Base-by-base conservation (phyloP, 768 basidiomycete species). In the Mycena leptocephala region DNA sequence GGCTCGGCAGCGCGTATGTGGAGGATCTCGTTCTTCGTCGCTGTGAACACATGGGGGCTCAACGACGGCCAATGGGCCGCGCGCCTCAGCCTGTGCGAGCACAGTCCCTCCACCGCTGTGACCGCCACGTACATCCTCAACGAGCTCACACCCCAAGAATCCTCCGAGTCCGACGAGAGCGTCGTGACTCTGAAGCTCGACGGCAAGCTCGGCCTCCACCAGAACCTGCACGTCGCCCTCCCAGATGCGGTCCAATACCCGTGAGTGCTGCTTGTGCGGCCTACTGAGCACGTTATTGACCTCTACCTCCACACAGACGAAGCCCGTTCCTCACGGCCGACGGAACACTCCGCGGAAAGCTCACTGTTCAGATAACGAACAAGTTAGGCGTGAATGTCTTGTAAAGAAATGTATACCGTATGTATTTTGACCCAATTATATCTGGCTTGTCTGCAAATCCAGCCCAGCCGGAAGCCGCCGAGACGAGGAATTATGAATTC, bases 1-100 rank as follows among this genome's bases (percentile, higher is more conserved):
- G 16, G 35, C n/a, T 66, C 24, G 11, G 2, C 39, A 88, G 87
- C 83, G 24, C 84, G 87, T 3, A 80, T 88, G 72, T 88, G 86
- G 86, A 56, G 63, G 26, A 71, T 87, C 59, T 55, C 62, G 13
- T 88, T 87, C 79, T 64, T 82, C 28, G 78, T 84, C 22, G 79
- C 62, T 3, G 14, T 46, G 4, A 22, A 22, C n/a, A 22, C 10
- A 0, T 64, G 22, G 9, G 28, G 53, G 0, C 55, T 76, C 28
- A 48, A 5, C 5, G 71, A 67, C 13, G 77, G 77, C 5, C 70
- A 73, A 37, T 78, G 77, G 77, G 74, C 74, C 26, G 74, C 41
- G 43, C 71, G 74, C 22, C 51, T 78, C n/a, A 26, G 20, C 2
- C 55, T 78, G 32, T 46, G 20, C 30, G 74, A 78, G 8, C 41